These are phyloP conservation scores for Borovskyia barvae DNA, from an alignment of 208 protist species.

Conservation along the genomic window DNA sequence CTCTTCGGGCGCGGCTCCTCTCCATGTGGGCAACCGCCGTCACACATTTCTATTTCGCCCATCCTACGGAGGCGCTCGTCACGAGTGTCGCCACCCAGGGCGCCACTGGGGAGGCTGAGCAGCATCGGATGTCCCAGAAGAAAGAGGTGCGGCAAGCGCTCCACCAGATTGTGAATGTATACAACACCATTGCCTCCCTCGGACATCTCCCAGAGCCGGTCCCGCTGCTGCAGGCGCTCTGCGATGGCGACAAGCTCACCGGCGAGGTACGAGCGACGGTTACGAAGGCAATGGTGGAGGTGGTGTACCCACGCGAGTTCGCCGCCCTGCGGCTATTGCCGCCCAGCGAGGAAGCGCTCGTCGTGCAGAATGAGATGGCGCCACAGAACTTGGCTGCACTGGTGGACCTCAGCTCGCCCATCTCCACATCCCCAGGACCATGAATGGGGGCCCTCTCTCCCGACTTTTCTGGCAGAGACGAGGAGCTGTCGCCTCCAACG, in stretches of 20 bases:
- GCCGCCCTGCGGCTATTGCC: constrained; percentile 19
- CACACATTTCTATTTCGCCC: constrained; percentile 19
- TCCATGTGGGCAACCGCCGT: constrained; percentile 13
- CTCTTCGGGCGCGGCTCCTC: constrained; percentile 17
- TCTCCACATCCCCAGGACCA: no score
- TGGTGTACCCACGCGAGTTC: constrained; percentile 34
- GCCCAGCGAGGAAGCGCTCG: constrained; percentile 7
- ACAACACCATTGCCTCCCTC: constrained; percentile 45
- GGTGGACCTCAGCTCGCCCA: constrained; percentile 25
- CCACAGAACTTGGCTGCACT: constrained; percentile 48
- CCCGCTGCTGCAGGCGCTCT: constrained; percentile 46
- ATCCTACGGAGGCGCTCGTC: constrained; percentile 6
- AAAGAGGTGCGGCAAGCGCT: constrained; percentile 27
- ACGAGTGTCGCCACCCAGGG: not conserved
- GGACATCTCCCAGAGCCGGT: constrained; percentile 46
- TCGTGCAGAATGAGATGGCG: constrained; percentile 36
- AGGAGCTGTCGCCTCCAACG: no score
- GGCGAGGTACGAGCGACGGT: constrained; percentile 26
- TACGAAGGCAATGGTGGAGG: constrained; percentile 30
- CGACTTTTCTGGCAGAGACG: no score
- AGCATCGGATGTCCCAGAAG: not conserved
- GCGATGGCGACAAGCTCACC: constrained; percentile 16
- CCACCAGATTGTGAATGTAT: constrained; percentile 46
- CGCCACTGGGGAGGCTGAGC: constrained; percentile 4
- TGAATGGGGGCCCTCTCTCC: no score